phyloP scores from a whole-genome alignment of 352 stramenopile genomes.

The Phytopythium vexans region DNA sequence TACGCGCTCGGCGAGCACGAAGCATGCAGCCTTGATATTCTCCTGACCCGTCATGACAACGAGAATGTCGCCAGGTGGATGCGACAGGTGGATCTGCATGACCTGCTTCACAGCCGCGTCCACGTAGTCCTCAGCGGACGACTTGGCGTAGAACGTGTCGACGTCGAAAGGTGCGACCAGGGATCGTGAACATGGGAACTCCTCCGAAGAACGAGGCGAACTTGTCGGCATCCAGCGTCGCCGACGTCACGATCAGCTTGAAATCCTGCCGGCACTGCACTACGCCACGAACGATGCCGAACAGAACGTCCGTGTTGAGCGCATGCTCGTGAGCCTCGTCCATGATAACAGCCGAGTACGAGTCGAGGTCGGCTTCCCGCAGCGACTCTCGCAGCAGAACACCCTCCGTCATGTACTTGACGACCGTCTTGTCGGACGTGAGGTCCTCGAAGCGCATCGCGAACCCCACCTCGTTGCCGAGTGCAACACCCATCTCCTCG shows the following conservation, averaged over 20 bases:
- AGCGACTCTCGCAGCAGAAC: constrained; percentile 93
- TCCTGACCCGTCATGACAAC: constrained; percentile 99
- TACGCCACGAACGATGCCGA: constrained; percentile 92
- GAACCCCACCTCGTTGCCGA: constrained; percentile 91
- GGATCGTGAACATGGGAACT: constrained; percentile 97
- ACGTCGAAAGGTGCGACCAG: constrained; percentile 84
- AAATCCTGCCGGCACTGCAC: constrained; percentile 87
- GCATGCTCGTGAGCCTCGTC: constrained; percentile 94
- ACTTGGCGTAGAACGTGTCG: constrained; percentile 90
- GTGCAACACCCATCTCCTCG: constrained; percentile 93
- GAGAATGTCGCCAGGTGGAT: constrained; percentile 96
- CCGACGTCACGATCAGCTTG: constrained; percentile 92
- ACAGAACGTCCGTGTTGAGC: constrained; percentile 94
- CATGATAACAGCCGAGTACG: constrained; percentile 91
- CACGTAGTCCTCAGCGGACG: constrained; percentile 96
- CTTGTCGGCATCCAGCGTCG: constrained; percentile 97
- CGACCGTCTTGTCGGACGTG: constrained; percentile 92
- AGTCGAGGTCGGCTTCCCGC: constrained; percentile 82
- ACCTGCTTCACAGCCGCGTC: constrained; percentile 97
- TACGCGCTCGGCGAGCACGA: constrained; percentile 94
- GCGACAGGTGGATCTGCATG: constrained; percentile 97
- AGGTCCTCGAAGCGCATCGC: constrained; percentile 95
- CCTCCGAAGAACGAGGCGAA: constrained; percentile 97
- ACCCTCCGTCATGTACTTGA: constrained; percentile 97
- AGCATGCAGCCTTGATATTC: constrained; percentile 97